Conservation (phyloP, 306 rosid genomes). For the Casuarina glauca region DNA sequence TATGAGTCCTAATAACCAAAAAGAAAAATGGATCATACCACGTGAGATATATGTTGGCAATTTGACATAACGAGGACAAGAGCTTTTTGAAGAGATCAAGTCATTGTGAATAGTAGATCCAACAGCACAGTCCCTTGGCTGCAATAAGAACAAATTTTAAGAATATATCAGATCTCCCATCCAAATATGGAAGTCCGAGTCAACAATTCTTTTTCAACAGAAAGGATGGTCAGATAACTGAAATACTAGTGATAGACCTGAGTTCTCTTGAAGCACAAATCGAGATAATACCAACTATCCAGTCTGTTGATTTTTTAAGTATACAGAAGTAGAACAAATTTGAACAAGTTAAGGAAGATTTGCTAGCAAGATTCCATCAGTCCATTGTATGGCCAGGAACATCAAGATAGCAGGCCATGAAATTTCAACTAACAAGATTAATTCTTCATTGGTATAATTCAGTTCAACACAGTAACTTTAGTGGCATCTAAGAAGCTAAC, state of each 20-base stretch:
- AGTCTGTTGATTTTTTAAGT: neutral
- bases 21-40: conserved; percentile 34
- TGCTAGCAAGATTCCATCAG: neutral
- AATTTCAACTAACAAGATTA: conserved; percentile 1
- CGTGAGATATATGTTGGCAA: conserved; percentile 54
- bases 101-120: conserved; percentile 39
- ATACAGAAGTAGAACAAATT: neutral
- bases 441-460: conserved; percentile 11
- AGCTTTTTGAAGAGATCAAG: conserved; percentile 43
- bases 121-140: conserved; percentile 81
- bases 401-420: neutral
- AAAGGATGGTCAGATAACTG: neutral
- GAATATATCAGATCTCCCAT: neutral
- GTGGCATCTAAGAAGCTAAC: conserved; percentile 38
- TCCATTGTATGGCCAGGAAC: neutral
- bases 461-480: conserved; percentile 9
- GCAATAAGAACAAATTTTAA: conserved; percentile 27
- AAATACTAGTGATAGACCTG: neutral
- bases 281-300: neutral
- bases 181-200: conserved; percentile 4
- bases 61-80: conserved; percentile 78
- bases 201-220: conserved; percentile 12
- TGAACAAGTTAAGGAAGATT: neutral
- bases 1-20: neutral
- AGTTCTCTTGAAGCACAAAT: neutral